phyloP scores from a whole-genome alignment of 1,284 basidiomycete genomes.

The Rugosomyces carneus region DNA sequence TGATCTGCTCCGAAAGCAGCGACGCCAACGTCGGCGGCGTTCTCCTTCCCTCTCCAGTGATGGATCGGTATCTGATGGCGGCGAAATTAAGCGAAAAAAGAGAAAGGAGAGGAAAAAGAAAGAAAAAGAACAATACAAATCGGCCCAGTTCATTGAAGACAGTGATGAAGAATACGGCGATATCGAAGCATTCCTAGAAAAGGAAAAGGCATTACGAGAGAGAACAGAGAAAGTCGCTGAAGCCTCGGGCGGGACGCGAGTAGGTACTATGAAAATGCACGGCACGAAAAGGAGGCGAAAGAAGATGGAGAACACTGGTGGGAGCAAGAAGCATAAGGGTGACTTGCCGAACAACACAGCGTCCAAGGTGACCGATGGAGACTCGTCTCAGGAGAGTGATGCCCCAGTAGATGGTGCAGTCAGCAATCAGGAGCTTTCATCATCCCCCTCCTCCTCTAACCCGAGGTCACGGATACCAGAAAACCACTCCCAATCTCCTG shows the following conservation, averaged over 20 bases:
- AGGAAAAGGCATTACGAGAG: conserved; percentile 49
- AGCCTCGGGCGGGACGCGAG: conserved; percentile 30
- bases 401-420: background rate
- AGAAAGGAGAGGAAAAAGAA: conserved; percentile 55
- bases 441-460: conserved; percentile 16
- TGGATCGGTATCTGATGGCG: conserved; percentile 33
- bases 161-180: conserved; percentile 77
- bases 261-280: conserved; percentile 54
- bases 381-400: conserved; percentile 5
- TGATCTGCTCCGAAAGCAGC: conserved; percentile 60
- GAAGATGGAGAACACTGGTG: conserved; percentile 23
- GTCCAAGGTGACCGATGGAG: conserved; percentile 6
- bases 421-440: conserved; percentile 1
- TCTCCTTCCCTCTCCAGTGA: conserved; percentile 42
- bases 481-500: conserved; percentile 11
- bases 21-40: conserved; percentile 43
- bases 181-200: conserved; percentile 74
- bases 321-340: conserved; percentile 24
- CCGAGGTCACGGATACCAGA: conserved; percentile 18
- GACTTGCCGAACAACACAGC: conserved; percentile 5
- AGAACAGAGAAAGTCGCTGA: conserved; percentile 40
- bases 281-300: conserved; percentile 66
- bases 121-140: conserved; percentile 77
- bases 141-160: conserved; percentile 86
- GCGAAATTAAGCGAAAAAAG: conserved; percentile 39